Evolutionary conservation across 2,329 filamentous ascomycete genomes (phyloP).

Genomic region (Apiospora phragmitis): DNA sequence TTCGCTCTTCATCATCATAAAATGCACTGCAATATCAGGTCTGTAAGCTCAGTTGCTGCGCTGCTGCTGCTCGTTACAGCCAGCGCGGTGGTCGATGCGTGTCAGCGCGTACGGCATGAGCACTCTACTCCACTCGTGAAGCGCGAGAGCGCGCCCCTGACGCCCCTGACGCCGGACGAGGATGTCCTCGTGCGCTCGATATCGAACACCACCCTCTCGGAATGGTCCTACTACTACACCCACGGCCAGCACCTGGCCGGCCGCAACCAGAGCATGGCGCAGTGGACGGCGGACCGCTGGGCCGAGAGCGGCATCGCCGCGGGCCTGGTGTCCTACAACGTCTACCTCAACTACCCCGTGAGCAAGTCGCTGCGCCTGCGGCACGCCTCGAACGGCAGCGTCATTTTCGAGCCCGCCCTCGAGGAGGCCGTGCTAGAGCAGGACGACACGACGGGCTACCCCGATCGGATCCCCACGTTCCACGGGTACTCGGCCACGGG

Average conservation of each 20-base stretch:
- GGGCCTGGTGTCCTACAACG: conserved; percentile 29
- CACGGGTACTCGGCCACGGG: conserved; percentile 81
- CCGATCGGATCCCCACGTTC: conserved; percentile 73
- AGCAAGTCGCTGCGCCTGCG: conserved; percentile 50
- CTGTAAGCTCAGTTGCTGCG: not conserved
- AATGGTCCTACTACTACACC: conserved; percentile 36
- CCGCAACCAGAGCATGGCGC: conserved; percentile 29
- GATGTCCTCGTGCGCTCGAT: conserved; percentile 27
- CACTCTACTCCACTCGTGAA: conserved; percentile 14
- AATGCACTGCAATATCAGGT: not conserved
- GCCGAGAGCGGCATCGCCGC: conserved; percentile 30
- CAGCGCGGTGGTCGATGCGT: not conserved
- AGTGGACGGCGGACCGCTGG: conserved; percentile 33
- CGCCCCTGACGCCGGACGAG: conserved; percentile 27
- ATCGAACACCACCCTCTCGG: conserved; percentile 28
- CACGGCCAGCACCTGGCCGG: conserved; percentile 33
- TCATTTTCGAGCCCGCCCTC: conserved; percentile 62
- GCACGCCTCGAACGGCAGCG: conserved; percentile 35
- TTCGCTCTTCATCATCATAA: not conserved
- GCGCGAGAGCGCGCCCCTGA: conserved; percentile 22
- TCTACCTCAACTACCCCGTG: conserved; percentile 50
- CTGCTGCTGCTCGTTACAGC: not conserved
- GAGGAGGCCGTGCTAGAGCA: conserved; percentile 73
- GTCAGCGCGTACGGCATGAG: conserved; percentile 11
- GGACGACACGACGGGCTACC: conserved; percentile 71